phyloP scores from a whole-genome alignment of 352 stramenopile genomes.

The Plasmopara halstedii region DNA sequence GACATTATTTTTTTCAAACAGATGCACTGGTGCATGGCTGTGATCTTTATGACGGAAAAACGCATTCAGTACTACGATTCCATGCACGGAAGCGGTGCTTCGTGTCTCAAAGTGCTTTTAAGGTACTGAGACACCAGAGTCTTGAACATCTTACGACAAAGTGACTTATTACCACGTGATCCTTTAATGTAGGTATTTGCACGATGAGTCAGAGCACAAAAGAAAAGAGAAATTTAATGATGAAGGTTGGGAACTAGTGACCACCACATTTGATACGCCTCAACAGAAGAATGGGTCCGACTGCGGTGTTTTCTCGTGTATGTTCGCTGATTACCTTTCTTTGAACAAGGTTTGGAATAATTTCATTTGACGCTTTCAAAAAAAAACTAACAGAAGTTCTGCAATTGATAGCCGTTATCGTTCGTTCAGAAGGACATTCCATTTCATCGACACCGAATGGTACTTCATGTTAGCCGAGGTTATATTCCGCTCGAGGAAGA shows the following conservation, averaged over 20 bases:
- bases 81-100: conserved; percentile 61
- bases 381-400: not conserved
- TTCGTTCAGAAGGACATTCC: conserved; percentile 81
- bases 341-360: conserved; percentile 35
- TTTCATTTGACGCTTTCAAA: not conserved
- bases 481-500: conserved; percentile 61
- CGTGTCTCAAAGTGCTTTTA: conserved; percentile 66
- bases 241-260: conserved; percentile 58
- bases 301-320: conserved; percentile 82
- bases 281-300: conserved; percentile 79
- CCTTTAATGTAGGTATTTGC: conserved; percentile 51
- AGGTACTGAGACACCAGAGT: conserved; percentile 18
- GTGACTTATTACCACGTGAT: no score
- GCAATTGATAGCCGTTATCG: conserved; percentile 32
- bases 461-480: conserved; percentile 60
- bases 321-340: conserved; percentile 78
- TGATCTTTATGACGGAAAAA: conserved; percentile 84
- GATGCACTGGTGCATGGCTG: conserved; percentile 83
- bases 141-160: no score
- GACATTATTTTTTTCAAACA: conserved; percentile 11
- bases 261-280: conserved; percentile 48
- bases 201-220: conserved; percentile 82
- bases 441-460: conserved; percentile 79
- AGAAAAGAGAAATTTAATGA: conserved; percentile 60
- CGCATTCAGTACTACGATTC: conserved; percentile 87